These are phyloP conservation scores for Yarrowia osloensis DNA, from an alignment of 805 yeast species.

Conservation along the genomic window DNA sequence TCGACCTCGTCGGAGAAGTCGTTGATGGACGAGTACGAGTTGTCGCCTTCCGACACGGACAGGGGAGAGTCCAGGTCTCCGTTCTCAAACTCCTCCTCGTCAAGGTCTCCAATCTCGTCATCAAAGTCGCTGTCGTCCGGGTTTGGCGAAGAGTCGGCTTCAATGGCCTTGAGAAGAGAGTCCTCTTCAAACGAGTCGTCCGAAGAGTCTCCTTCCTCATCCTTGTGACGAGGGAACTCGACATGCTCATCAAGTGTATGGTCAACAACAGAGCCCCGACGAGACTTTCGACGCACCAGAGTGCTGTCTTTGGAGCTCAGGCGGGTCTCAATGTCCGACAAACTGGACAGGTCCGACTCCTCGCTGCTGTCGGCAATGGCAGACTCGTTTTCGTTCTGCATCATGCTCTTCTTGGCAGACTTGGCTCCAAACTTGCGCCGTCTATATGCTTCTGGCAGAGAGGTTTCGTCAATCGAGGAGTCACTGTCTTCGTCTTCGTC, in stretches of 20 bases:
- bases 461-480: constrained; percentile 27
- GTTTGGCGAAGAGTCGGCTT: constrained; percentile 21
- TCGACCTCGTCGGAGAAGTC: constrained; percentile 41
- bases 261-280: constrained; percentile 26
- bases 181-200: constrained; percentile 22
- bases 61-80: constrained; percentile 27
- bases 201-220: constrained; percentile 8
- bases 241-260: constrained; percentile 30
- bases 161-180: constrained; percentile 1
- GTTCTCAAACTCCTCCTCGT: constrained; percentile 6
- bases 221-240: constrained; percentile 9
- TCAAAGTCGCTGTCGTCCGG: constrained; percentile 31
- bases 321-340: constrained; percentile 13
- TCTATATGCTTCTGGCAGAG: constrained; percentile 28
- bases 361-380: constrained; percentile 24
- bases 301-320: constrained; percentile 3
- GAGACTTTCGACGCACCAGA: not conserved
- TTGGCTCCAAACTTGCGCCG: constrained; percentile 30
- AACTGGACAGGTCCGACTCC: constrained; percentile 12
- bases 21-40: constrained; percentile 32
- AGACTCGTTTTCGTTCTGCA: constrained; percentile 16
- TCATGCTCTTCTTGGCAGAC: constrained; percentile 26
- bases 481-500: constrained; percentile 17
- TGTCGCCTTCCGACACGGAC: constrained; percentile 22
- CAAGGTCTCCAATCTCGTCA: constrained; percentile 33